Evolutionary conservation across 2,329 filamentous ascomycete genomes (phyloP).

Genomic region (Pseudocercospora eumusae): DNA sequence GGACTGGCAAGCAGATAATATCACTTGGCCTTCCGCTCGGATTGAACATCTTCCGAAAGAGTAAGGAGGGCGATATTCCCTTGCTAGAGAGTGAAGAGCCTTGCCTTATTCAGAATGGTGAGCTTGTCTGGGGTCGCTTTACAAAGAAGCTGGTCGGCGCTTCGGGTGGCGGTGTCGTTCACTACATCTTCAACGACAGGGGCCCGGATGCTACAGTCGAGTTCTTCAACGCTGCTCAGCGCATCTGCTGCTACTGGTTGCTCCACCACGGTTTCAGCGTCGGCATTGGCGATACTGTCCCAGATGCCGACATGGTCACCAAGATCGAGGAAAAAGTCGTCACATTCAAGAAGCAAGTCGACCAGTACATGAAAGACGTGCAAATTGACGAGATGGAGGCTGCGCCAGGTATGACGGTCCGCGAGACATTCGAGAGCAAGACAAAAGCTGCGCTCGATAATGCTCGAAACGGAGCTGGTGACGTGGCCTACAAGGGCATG

Average conservation of each 20-base stretch:
- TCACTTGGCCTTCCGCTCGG: slow-evolving; percentile 88
- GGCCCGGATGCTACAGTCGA: slow-evolving; percentile 82
- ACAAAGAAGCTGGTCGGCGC: slow-evolving; percentile 95
- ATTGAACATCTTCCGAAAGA: slow-evolving; percentile 71
- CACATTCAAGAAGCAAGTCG: slow-evolving; percentile 78
- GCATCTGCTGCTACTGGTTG: slow-evolving; percentile 96
- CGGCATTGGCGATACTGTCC: slow-evolving; percentile 96
- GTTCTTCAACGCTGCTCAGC: slow-evolving; percentile 94
- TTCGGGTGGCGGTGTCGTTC: slow-evolving; percentile 84
- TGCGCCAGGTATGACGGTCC: slow-evolving; percentile 96
- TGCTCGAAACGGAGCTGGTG: slow-evolving; percentile 95
- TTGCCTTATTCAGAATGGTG: slow-evolving; percentile 79
- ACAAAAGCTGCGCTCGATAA: slow-evolving; percentile 92
- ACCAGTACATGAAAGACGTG: slow-evolving; percentile 71
- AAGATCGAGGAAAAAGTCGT: slow-evolving; percentile 82
- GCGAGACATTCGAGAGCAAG: slow-evolving; percentile 97
- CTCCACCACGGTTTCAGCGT: slow-evolving; percentile 96
- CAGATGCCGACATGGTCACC: slow-evolving; percentile 78
- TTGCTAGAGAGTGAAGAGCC: slow-evolving; percentile 55
- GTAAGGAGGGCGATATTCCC: slow-evolving; percentile 36
- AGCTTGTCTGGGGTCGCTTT: slow-evolving; percentile 86
- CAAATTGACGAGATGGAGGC: slow-evolving; percentile 86
- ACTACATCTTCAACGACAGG: slow-evolving; percentile 94
- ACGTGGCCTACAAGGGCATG: slow-evolving; percentile 83
- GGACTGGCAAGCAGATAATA: slow-evolving; percentile 97